phyloP scores from a whole-genome alignment of 176 grass and related monocot species.

The Musa beccarii region DNA sequence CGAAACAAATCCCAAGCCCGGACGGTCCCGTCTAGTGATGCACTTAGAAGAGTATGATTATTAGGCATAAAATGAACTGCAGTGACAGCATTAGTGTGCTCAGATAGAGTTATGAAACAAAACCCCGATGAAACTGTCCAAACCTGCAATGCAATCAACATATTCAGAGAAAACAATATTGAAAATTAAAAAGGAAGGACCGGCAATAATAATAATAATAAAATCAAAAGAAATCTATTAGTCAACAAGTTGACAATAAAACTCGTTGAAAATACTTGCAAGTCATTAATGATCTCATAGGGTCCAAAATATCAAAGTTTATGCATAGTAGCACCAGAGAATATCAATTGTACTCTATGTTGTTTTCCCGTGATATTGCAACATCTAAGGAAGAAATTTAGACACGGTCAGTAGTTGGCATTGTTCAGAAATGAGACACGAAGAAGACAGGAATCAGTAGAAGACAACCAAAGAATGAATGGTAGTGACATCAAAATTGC shows the following conservation, averaged over 20 bases:
- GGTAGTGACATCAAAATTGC: too few species aligned
- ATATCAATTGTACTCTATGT: background rate
- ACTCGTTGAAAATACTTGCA: background rate
- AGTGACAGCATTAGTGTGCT: slow-evolving; percentile 87
- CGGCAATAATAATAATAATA: background rate
- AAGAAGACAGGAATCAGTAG: too few species aligned
- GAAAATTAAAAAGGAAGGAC: slow-evolving; percentile 1
- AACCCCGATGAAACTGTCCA: slow-evolving; percentile 91
- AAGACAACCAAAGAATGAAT: too few species aligned
- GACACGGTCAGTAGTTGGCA: too few species aligned
- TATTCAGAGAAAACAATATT: background rate
- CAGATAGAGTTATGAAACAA: slow-evolving; percentile 91
- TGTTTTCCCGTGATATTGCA: background rate
- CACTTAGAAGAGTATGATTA: slow-evolving; percentile 93
- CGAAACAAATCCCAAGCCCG: slow-evolving; percentile 91
- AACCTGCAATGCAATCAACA: slow-evolving; percentile 42
- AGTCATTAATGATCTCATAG: background rate
- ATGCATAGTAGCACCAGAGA: background rate
- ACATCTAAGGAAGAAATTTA: too few species aligned
- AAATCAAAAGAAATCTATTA: background rate
- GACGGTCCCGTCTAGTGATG: slow-evolving; percentile 88
- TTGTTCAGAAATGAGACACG: too few species aligned
- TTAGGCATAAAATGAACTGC: slow-evolving; percentile 94
- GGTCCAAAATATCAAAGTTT: background rate
- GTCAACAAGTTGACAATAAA: background rate